Evolutionary conservation across 2,329 filamentous ascomycete genomes (phyloP).

Genomic region (Cordyceps fumosorosea): DNA sequence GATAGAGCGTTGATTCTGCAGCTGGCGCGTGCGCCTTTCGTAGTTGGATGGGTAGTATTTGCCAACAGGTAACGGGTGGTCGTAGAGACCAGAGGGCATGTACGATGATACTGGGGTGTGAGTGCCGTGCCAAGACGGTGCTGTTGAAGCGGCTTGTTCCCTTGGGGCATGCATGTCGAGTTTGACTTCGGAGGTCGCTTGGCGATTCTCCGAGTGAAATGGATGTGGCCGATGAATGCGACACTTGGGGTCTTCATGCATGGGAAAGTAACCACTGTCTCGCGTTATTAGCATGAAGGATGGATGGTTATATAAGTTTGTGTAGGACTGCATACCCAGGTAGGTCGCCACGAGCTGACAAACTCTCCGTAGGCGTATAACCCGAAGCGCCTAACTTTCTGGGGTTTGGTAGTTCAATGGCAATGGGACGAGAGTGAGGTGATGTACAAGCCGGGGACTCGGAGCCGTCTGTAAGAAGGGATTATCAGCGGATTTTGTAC

Average conservation of each 20-base stretch:
- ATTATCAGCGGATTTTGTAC: slow-evolving; percentile 7
- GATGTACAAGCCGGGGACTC: slow-evolving; percentile 18
- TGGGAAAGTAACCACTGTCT: slow-evolving; percentile 52
- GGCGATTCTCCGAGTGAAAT: slow-evolving; percentile 38
- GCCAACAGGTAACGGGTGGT: slow-evolving; percentile 45
- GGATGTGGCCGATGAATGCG: slow-evolving; percentile 45
- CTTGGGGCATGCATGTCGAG: slow-evolving; percentile 2
- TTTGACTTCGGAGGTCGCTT: slow-evolving; percentile 14
- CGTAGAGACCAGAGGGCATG: slow-evolving; percentile 42
- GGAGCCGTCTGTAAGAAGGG: slow-evolving; percentile 5
- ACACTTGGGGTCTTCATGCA: slow-evolving; percentile 47
- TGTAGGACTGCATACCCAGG: slow-evolving; percentile 41
- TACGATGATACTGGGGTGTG: slow-evolving; percentile 44
- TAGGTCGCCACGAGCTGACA: slow-evolving; percentile 53
- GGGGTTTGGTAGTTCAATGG: slow-evolving; percentile 42
- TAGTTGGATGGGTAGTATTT: slow-evolving; percentile 61
- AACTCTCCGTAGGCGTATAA: slow-evolving; percentile 40
- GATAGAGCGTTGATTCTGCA: slow-evolving; percentile 19
- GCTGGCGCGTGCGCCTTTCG: slow-evolving; percentile 32
- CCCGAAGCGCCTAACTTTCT: slow-evolving; percentile 34
- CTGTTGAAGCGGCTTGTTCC: background rate
- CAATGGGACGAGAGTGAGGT: slow-evolving; percentile 40
- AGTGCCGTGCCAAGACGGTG: slow-evolving; percentile 20
- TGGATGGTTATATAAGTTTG: background rate
- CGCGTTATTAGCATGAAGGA: slow-evolving; percentile 3